Base-by-base conservation (phyloP, 371 early-diverging fungal genomes). In the Mucor indicus region DNA sequence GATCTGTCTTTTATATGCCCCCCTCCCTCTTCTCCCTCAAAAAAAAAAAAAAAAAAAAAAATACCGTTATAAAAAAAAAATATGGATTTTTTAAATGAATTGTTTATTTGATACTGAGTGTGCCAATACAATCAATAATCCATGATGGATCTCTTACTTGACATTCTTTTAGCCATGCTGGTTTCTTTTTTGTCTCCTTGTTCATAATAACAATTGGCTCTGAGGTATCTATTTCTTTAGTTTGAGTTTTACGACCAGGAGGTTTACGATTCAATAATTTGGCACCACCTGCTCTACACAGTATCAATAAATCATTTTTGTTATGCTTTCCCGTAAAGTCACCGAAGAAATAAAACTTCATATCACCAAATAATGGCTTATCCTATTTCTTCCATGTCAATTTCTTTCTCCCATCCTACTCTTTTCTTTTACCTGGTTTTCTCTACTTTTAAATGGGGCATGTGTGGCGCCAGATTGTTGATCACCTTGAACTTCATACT, bases 401-500 rank as follows among this genome's bases (percentile, higher is more conserved):
- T 29, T 22, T 12, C 13, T 20, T 38, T 25, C 13, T 17, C 47
- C 16, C n/a, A 32, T 23, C 20, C 20, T 4, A 39, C 11, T 36
- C 19, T 27, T 19, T 13, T 22, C 24, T 12, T 19, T 36, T 45
- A 37, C 23, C 12, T 38, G 24, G 25, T 29, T 21, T 24, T 57
- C 36, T 23, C 69, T 48, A 19, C 62, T 67, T 38, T 30, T 41
- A 0, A 25, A 5, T 9, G 73, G 67, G 32, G 57, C 69, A 22
- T 57, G 41, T n/a, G 67, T 72, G 7, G 27, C 9, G 0, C 73
- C 69, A 6, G 50, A 23, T 1, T 46, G 24, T 8, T 50, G 49
- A 48, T 74, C 75, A 2, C 75, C 75, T 21, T 54, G 44, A 5
- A 67, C 55, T 46, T 74, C 66, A 42, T 64, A 70, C 0, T 27